These are phyloP conservation scores for Paramecium octaurelia DNA, from an alignment of 73 alveolate genomes.

Conservation along the genomic window DNA sequence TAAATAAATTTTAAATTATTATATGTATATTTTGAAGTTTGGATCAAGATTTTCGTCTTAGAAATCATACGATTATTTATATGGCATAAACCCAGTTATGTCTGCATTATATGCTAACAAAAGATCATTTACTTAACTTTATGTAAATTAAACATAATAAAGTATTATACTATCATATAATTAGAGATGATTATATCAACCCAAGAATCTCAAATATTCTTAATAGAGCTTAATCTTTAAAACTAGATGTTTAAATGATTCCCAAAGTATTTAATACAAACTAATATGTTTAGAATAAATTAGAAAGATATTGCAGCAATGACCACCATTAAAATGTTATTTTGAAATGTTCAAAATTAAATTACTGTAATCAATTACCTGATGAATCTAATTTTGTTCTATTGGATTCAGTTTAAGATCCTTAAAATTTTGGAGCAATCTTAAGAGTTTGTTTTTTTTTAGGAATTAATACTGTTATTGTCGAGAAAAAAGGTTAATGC, in stretches of 20 bases:
- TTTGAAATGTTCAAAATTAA: background rate
- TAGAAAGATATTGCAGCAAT: slow-evolving; percentile 52
- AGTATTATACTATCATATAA: background rate
- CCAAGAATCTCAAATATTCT: slow-evolving; percentile 64
- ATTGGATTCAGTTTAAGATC: slow-evolving; percentile 73
- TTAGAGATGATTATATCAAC: background rate
- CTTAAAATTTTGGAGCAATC: slow-evolving; percentile 81
- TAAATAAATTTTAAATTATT: background rate
- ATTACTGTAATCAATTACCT: background rate
- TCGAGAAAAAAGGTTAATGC: slow-evolving; percentile 58
- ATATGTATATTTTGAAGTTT: background rate
- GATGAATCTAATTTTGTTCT: slow-evolving; percentile 56
- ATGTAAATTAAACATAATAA: slow-evolving; percentile 59
- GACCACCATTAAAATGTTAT: slow-evolving; percentile 74
- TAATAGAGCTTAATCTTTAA: slow-evolving; percentile 64
- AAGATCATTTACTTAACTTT: slow-evolving; percentile 65
- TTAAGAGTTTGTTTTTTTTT: slow-evolving; percentile 68
- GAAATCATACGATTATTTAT: slow-evolving; percentile 57
- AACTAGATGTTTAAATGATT: slow-evolving; percentile 47
- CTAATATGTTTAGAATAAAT: slow-evolving; percentile 36
- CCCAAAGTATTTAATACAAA: background rate
- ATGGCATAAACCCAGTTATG: slow-evolving; percentile 80
- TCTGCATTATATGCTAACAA: slow-evolving; percentile 70
- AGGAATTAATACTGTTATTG: slow-evolving; percentile 74
- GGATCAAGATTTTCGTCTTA: background rate